A percentile compares a stretch with the other conserved stretches of the same genome.
phyloP scores from a whole-genome alignment of 352 stramenopile genomes.

The Phytophthora tentaculata region DNA sequence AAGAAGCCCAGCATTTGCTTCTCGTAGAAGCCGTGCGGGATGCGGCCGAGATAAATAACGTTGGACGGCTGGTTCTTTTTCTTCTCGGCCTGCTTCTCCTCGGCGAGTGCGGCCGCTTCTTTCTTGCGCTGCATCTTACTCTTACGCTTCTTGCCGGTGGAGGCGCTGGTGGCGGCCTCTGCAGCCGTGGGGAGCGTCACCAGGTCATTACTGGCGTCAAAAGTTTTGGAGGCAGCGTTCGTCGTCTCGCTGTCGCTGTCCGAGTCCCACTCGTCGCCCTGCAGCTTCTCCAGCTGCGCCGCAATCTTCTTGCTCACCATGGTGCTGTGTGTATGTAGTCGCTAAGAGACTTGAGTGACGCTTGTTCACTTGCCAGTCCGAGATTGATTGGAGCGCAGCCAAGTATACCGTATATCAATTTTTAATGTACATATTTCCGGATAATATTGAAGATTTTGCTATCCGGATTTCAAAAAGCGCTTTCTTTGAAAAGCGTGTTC shows the following conservation, averaged over 20 bases:
- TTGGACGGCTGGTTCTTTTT: conserved; percentile 59
- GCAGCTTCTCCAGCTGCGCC: conserved; percentile 80
- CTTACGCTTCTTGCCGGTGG: conserved; percentile 41
- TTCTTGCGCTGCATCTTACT: conserved; percentile 58
- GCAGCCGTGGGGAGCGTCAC: conserved; percentile 48
- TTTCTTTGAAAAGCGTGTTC: no score
- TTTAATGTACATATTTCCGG: no score
- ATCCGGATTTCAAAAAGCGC: no score
- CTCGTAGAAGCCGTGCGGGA: conserved; percentile 97
- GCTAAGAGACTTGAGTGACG: conserved; percentile 9
- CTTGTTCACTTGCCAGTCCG: conserved; percentile 32
- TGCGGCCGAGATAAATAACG: conserved; percentile 97
- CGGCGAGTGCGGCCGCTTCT: conserved; percentile 25
- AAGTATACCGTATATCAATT: conserved; percentile 2
- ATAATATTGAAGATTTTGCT: no score
- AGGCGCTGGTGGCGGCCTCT: conserved; percentile 14
- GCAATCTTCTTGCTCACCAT: conserved; percentile 81
- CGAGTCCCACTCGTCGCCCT: conserved; percentile 87
- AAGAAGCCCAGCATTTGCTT: conserved; percentile 96
- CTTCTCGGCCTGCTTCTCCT: conserved; percentile 34
- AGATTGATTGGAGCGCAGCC: conserved; percentile 29
- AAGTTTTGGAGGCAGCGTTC: conserved; percentile 27
- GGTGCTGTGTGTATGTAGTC: not conserved
- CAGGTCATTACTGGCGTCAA: conserved; percentile 61
- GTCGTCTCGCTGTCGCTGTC: conserved; percentile 73